phyloP scores from a whole-genome alignment of 192 early-diverging fungal species.

The Coemansia guatemalensis region DNA sequence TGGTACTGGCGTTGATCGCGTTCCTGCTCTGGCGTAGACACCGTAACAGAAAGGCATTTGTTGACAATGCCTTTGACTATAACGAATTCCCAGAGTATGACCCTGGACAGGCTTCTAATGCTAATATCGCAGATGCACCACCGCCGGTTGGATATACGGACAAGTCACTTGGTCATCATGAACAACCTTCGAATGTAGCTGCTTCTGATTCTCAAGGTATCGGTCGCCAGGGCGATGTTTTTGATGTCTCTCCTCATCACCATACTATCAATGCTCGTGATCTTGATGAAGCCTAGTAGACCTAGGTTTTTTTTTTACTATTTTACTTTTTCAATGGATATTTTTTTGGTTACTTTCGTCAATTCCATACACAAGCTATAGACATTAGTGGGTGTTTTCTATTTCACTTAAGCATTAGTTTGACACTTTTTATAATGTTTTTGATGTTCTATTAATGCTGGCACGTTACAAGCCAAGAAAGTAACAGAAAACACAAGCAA shows the following conservation, averaged over 20 bases:
- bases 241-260: constrained; percentile 37
- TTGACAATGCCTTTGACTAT: constrained; percentile 37
- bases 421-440: too few relatives aligned
- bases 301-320: background rate
- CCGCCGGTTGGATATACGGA: background rate
- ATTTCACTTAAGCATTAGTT: too few relatives aligned
- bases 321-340: background rate
- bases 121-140: background rate
- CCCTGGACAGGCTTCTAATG: constrained; percentile 13
- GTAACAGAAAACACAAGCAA: too few relatives aligned
- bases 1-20: constrained; percentile 16
- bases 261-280: constrained; percentile 39
- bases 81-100: constrained; percentile 54
- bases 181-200: background rate
- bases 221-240: constrained; percentile 16
- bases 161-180: background rate
- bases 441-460: too few relatives aligned
- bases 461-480: too few relatives aligned
- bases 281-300: constrained; percentile 36
- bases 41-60: constrained; percentile 27
- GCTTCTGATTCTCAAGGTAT: background rate
- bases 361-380: too few relatives aligned
- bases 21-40: constrained; percentile 41
- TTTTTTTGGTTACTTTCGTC: too few relatives aligned
- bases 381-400: too few relatives aligned